Conservation (phyloP, 192 early-diverging fungal genomes). For the Coemansia sp. region DNA sequence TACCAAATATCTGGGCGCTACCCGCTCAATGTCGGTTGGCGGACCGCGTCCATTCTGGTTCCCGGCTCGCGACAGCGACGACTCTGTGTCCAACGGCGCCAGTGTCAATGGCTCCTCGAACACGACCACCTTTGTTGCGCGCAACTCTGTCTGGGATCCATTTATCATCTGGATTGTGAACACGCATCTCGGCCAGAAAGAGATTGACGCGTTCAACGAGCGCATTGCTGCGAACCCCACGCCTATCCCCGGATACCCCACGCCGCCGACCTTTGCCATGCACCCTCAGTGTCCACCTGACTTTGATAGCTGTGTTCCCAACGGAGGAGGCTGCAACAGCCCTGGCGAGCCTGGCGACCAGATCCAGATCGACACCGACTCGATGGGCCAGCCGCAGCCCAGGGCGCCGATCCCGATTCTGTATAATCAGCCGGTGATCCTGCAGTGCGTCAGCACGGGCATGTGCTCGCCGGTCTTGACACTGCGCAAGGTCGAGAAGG, state of each 20-base stretch:
- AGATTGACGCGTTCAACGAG: conserved; percentile 59
- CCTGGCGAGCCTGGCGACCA: conserved; percentile 13
- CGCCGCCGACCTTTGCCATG: conserved; percentile 75
- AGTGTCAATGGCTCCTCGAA: conserved; percentile 5
- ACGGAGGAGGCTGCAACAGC: conserved; percentile 9
- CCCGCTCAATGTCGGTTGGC: conserved; percentile 50
- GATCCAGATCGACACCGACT: conserved; percentile 17
- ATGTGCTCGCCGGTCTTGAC: conserved; percentile 79
- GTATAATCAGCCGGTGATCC: conserved; percentile 86
- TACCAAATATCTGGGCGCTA: conserved; percentile 78
- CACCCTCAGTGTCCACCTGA: conserved; percentile 60
- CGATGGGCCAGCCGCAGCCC: conserved; percentile 28
- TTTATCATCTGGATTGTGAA: conserved; percentile 86
- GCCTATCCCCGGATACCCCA: conserved; percentile 64
- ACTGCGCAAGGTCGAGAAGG: conserved; percentile 84
- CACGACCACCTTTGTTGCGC: conserved; percentile 71
- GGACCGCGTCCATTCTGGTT: conserved; percentile 57
- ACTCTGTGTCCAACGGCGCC: neutral
- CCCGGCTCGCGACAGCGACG: conserved; percentile 25
- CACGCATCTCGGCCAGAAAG: conserved; percentile 57
- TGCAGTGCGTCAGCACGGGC: conserved; percentile 87
- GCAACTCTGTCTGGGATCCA: conserved; percentile 82
- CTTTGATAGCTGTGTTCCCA: conserved; percentile 13
- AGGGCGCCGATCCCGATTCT: conserved; percentile 69
- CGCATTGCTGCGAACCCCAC: conserved; percentile 43